Evolutionary conservation across 306 rosid species (phyloP).

Genomic region (Malus sieversii): DNA sequence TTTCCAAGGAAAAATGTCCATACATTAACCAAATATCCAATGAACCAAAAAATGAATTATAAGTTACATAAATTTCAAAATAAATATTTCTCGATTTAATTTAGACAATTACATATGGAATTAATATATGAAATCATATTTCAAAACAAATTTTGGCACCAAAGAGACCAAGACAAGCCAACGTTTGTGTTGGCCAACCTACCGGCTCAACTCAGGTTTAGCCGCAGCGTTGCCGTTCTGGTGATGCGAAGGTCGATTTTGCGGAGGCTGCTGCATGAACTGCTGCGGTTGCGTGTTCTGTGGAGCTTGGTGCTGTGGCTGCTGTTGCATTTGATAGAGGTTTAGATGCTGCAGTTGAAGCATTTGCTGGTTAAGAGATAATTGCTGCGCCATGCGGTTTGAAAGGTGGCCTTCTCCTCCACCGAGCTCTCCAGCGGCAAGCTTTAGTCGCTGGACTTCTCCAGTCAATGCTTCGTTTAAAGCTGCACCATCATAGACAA

Average conservation of each 20-base stretch:
- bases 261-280: conserved; percentile 25
- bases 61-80: not conserved
- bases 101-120: conserved; percentile 4
- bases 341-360: conserved; percentile 43
- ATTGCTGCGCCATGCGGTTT: conserved; percentile 48
- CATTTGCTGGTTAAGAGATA: conserved; percentile 49
- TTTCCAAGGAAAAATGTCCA: not conserved
- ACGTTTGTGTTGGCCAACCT: conserved; percentile 7
- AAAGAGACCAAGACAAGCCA: conserved; percentile 1
- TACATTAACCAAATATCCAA: not conserved
- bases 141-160: conserved; percentile 4
- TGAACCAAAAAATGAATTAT: not conserved
- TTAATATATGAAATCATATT: conserved; percentile 5
- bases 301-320: conserved; percentile 22
- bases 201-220: conserved; percentile 10
- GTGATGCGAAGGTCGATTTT: conserved; percentile 14
- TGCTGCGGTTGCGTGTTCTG: conserved; percentile 31
- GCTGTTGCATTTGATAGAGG: conserved; percentile 31
- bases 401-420: conserved; percentile 58
- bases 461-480: conserved; percentile 68
- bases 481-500: conserved; percentile 37
- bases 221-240: conserved; percentile 35
- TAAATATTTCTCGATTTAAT: not conserved
- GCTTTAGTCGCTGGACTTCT: conserved; percentile 63
- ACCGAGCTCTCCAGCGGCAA: conserved; percentile 40